These are phyloP conservation scores for Chimonanthus praecox DNA, from an alignment of 164 flowering plant species.

Conservation along the genomic window DNA sequence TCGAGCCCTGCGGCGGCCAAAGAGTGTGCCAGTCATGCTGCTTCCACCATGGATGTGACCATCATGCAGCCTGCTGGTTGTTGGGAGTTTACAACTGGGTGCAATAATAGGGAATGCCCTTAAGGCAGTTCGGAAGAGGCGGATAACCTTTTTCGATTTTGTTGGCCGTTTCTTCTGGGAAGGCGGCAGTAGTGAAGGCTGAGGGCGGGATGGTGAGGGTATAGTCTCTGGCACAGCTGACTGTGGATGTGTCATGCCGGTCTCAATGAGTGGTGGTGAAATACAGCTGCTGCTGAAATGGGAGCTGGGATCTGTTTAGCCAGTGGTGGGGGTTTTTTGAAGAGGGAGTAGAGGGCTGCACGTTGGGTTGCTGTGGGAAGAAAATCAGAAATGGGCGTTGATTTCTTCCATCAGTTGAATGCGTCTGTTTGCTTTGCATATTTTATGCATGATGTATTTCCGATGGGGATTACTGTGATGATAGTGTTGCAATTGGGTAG, in stretches of 20 bases:
- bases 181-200: conserved; percentile 37
- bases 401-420: no score
- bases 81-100: conserved; percentile 47
- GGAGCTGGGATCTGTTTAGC: not conserved
- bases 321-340: not conserved
- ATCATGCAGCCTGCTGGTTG: conserved; percentile 10
- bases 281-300: not conserved
- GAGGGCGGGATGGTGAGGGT: conserved; percentile 12
- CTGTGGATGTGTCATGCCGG: conserved; percentile 3
- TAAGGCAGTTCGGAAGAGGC: conserved; percentile 48
- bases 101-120: conserved; percentile 61
- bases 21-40: conserved; percentile 68
- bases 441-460: no score
- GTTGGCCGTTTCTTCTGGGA: conserved; percentile 23
- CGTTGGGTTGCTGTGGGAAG: not conserved
- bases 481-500: no score
- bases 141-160: conserved; percentile 30
- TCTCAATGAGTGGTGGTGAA: not conserved
- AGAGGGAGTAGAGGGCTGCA: not conserved
- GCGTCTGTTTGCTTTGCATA: no score
- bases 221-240: conserved; percentile 4
- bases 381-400: not conserved
- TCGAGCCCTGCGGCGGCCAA: conserved; percentile 57
- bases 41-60: conserved; percentile 34
- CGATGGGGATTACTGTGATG: no score